Conservation (phyloP, 2,329 filamentous ascomycete genomes). For the Epichloe glyceriae region DNA sequence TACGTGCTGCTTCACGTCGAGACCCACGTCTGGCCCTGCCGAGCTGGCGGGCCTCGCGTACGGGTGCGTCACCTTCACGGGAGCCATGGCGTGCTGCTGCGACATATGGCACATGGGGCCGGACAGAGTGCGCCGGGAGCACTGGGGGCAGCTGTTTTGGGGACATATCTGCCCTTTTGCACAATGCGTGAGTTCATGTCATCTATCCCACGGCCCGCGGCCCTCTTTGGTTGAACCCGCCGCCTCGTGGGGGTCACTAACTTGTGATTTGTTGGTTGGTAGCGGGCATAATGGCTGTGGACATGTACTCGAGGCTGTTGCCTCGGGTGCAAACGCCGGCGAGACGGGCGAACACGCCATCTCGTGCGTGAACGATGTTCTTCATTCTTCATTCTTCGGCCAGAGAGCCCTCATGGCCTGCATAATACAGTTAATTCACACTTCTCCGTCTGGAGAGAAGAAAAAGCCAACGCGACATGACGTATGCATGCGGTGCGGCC, state of each 20-base stretch:
- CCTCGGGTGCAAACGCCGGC: constrained; percentile 20
- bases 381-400: background rate
- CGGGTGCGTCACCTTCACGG: constrained; percentile 37
- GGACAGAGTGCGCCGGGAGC: constrained; percentile 26
- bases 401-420: background rate
- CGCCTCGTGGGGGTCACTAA: too few relatives aligned
- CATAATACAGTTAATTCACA: background rate
- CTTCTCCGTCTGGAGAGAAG: too few relatives aligned
- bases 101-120: constrained; percentile 37
- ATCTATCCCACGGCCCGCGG: too few relatives aligned
- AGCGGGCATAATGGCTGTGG: constrained; percentile 38
- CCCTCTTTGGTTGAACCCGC: background rate
- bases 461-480: too few relatives aligned
- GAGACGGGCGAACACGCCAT: background rate
- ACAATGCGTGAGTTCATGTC: constrained; percentile 41
- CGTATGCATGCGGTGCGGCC: background rate
- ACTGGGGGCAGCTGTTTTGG: constrained; percentile 34
- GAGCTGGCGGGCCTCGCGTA: constrained; percentile 41
- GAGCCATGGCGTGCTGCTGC: constrained; percentile 36
- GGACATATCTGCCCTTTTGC: constrained; percentile 38
- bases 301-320: constrained; percentile 42
- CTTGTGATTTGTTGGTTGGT: too few relatives aligned
- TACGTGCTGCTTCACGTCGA: too few relatives aligned
- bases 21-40: constrained; percentile 21
- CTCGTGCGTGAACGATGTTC: background rate